Evolutionary conservation across 768 basidiomycete species (phyloP), one percentile per base, ranked within the genome.

Genomic region (Suillus paluster): DNA sequence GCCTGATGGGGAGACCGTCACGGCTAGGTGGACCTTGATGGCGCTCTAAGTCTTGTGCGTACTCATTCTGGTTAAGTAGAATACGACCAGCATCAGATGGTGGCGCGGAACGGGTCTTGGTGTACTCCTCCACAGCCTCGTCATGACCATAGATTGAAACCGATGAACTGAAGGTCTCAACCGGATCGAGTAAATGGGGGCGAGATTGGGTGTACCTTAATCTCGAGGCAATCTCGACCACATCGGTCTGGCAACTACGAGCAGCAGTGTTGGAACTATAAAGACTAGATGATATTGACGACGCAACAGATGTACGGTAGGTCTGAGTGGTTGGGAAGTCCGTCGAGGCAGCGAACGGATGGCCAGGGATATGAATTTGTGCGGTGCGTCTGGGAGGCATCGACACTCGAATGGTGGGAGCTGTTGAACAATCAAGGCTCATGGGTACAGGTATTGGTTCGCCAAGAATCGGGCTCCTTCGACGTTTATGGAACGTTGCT

Each of bases 31-130:
- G 25, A 44, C 45, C 44, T 34, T 59, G 34, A 30, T 71, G 63
- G 2, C 58, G 55, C 46, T 70, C 71, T 23, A 67, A 36, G 25
- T 61, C 68, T 17, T 67, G 63, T 0, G 66, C 67, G 34, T 66
- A 67, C 57, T 67, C 60, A 3, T 59, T 48, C 49, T 73, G 72
- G 54, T 63, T 64, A 11, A 64, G 67, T 7, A 74, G 42, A 21
- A 75, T 75, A 23, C 62, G 67, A 38, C 38, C 15, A n/a, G 38
- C 25, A 48, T n/a, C n/a, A 34, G 30, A n/a, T 42, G 23, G 33
- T 17, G 33, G 52, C 9, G 14, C 34, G 14, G 52, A 54, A 54
- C 9, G 9, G 52, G 34, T 36, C 21, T 36, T 54, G 14, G 21
- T 15, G 34, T 36, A 36, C 14, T 54, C 52, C 36, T 23, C 52